phyloP scores from a whole-genome alignment of 306 rosid genomes.

The Notholithocarpus densiflorus region DNA sequence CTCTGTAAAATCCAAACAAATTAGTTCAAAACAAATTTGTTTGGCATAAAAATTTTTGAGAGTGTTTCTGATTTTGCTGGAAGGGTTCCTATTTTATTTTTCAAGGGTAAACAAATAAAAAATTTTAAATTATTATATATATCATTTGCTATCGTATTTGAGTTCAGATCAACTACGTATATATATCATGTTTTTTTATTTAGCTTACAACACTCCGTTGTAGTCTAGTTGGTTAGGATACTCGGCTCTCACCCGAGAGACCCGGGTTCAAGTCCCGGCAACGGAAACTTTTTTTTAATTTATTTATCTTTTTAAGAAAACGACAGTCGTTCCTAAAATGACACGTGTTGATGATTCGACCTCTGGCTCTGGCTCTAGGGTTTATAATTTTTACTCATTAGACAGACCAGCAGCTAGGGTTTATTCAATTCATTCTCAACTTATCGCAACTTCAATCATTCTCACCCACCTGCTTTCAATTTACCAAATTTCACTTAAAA shows the following conservation, averaged over 20 bases:
- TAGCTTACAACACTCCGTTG: background rate
- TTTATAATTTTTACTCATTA: background rate
- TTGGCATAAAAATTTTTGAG: too few relatives aligned
- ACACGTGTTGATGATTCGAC: background rate
- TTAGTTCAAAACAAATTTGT: too few relatives aligned
- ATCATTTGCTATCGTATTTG: too few relatives aligned
- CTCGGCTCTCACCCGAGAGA: constrained; percentile 1
- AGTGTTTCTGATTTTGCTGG: too few relatives aligned
- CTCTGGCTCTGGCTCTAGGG: background rate
- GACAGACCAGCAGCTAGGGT: background rate
- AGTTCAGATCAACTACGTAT: too few relatives aligned
- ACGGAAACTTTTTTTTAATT: background rate
- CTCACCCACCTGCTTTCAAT: too few relatives aligned
- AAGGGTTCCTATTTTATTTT: too few relatives aligned
- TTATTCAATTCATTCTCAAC: background rate
- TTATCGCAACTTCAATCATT: background rate
- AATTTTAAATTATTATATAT: too few relatives aligned
- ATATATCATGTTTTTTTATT: too few relatives aligned
- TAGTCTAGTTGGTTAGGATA: background rate
- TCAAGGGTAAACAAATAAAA: too few relatives aligned
- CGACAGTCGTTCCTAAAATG: background rate
- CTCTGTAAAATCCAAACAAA: too few relatives aligned
- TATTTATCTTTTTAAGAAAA: background rate
- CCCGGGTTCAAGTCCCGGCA: background rate
- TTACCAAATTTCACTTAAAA: too few relatives aligned